Evolutionary conservation across 2,329 filamentous ascomycete species (phyloP), one percentile per base, ranked within the genome.

Genomic region (Pseudopithomyces chartarum): DNA sequence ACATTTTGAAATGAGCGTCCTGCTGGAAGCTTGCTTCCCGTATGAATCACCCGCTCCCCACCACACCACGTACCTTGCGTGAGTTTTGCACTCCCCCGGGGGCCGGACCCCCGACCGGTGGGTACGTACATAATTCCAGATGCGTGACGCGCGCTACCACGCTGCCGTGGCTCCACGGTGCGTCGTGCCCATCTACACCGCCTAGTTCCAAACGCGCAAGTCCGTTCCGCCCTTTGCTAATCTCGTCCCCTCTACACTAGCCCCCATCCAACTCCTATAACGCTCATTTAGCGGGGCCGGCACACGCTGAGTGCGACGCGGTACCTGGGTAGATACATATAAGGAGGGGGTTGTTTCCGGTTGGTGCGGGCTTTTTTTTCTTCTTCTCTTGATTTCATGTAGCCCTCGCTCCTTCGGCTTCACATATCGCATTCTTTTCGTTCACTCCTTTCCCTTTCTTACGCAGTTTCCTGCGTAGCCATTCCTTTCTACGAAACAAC

Each of bases 401-500:
- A 50, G 46, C 46, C 34, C 17, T 38, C 32, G 29, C 46, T 51
- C 26, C 15, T 49, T 33, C 26, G 20, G 33, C 34, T 42, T 54
- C 32, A 44, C 51, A 29, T 29, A 29, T 29, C 26, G 26, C 26
- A 29, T 29, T 22, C 26, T 54, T 54, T 36, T 19, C 36, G 20
- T 26, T 50, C 44, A 36, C 34, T 53, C 48, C 3, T 39, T 43
- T 53, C 48, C 3, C 32, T 43, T 23, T 23, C 54, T 50, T 46
- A 52, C 46, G 49, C 48, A 53, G 13, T 17, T 20, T 45, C n/a
- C 50, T 57, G 55, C 55, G 50, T 51, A 57, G 55, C 50, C 55
- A 54, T 42, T 57, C 55, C 50, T 57, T 57, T 40, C n/a, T 23
- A 29, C 26, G 8, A 29, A 29, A 29, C 26, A 29, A 29, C n/a